Evolutionary conservation across 768 basidiomycete species (phyloP), one percentile per base, ranked within the genome.

Genomic region (Boletus tomentosulus): DNA sequence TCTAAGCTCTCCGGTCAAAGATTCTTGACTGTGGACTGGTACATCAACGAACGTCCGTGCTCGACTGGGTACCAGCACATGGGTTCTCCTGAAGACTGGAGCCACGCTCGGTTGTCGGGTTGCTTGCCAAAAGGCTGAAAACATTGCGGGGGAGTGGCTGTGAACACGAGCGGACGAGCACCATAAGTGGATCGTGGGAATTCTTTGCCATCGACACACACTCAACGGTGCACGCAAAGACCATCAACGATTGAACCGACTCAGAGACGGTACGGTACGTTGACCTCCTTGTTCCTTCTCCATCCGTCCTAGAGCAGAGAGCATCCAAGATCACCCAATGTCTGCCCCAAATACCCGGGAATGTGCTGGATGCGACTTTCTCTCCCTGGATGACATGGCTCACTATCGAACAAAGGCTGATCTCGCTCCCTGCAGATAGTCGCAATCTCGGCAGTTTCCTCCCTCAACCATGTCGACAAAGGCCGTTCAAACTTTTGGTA

Each of bases 401-500:
- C 25, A 6, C 12, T 22, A 28, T 35, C 49, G 38, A 46, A 42
- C 34, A 9, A 30, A 50, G n/a, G 39, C 68, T 69, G 52, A 69
- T 53, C 48, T 38, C 41, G 43, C 50, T 49, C 46, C n/a, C 42
- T 43, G 12, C 55, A 71, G 68, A 64, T 54, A 51, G 51, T 58
- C 53, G 45, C 47, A 53, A 50, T 24, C 48, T 52, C 15, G 48
- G 45, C 55, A 53, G 62, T 38, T 34, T 34, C 37, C 7, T 37
- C 35, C 64, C 57, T 48, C 58, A 44, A 57, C 48, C 56, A 54
- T 67, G 88, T 80, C 87, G 69, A 68, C 78, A 61, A 91, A 92
- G 78, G 92, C 95, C 78, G 96, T 98, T 64, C 96, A 98, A 73
- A 96, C 92, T 59, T 98, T 98, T 78, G 96, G 96, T 76, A 98